Conservation (phyloP, 1,284 basidiomycete species). For the Veloporphyrellus conicus region DNA sequence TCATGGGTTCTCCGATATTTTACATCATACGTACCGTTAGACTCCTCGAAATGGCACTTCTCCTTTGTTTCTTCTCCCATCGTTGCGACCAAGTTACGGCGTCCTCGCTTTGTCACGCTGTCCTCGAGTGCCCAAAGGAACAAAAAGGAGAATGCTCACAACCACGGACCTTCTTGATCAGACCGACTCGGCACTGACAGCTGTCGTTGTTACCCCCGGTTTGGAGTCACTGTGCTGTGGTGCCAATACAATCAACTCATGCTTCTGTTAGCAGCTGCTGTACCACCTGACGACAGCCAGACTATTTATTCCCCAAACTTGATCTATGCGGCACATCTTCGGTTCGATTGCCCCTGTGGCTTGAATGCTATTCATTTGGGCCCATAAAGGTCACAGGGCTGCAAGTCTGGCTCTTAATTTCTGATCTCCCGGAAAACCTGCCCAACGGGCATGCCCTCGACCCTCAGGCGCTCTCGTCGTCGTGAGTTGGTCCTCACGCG, state of each 20-base stretch:
- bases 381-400: conserved; percentile 30
- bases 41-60: neutral
- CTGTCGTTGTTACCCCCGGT: no score
- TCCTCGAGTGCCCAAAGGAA: conserved; percentile 2
- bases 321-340: conserved; percentile 9
- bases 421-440: conserved; percentile 11
- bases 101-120: conserved; percentile 1
- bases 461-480: conserved; percentile 37
- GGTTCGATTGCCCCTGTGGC: conserved; percentile 30
- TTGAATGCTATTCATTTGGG: conserved; percentile 13
- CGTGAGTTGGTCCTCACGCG: conserved; percentile 34
- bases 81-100: conserved; percentile 6
- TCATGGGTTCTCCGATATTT: neutral
- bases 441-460: conserved; percentile 34
- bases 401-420: conserved; percentile 12
- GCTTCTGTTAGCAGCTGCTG: conserved; percentile 12
- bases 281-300: conserved; percentile 8
- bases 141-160: conserved; percentile 8
- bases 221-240: conserved; percentile 14
- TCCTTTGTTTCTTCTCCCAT: conserved; percentile 4
- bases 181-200: conserved; percentile 14
- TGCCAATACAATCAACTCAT: conserved; percentile 3
- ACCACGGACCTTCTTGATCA: conserved; percentile 4
- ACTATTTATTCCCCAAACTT: conserved; percentile 11
- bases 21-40: neutral